Evolutionary conservation across 805 yeast genomes (phyloP).

Genomic region (Naumovozyma dairenensis): DNA sequence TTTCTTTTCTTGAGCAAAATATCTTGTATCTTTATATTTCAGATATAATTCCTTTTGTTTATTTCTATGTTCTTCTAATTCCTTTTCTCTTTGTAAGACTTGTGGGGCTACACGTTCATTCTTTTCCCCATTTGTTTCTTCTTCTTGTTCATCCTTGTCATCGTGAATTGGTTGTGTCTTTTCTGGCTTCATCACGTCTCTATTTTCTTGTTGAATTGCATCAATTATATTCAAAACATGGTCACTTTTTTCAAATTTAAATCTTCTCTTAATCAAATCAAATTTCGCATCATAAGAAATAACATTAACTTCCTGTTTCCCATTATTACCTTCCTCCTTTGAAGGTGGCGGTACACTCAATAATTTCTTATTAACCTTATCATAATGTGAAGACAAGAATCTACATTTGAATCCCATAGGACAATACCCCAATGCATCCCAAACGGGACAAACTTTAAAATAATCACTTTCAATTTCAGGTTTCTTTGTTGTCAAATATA

Average conservation of each 20-base stretch:
- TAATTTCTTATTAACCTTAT: conserved; percentile 32
- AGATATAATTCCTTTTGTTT: conserved; percentile 25
- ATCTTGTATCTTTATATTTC: conserved; percentile 64
- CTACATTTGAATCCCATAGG: conserved; percentile 90
- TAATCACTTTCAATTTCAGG: conserved; percentile 54
- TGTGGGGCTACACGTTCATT: conserved; percentile 7
- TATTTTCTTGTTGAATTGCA: conserved; percentile 35
- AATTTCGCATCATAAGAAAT: conserved; percentile 36
- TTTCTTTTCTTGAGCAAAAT: conserved; percentile 75
- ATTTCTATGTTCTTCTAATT: conserved; percentile 26
- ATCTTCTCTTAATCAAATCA: conserved; percentile 40
- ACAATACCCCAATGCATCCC: conserved; percentile 72
- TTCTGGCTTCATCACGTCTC: conserved; percentile 28
- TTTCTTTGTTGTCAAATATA: conserved; percentile 56
- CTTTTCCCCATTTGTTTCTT: conserved; percentile 3
- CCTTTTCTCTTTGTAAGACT: conserved; percentile 19
- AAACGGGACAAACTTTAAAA: conserved; percentile 63
- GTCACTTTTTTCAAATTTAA: conserved; percentile 48
- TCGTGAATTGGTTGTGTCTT: conserved; percentile 18
- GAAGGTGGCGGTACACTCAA: conserved; percentile 27
- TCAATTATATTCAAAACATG: conserved; percentile 56
- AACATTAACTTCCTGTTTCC: conserved; percentile 55
- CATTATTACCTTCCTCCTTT: conserved; percentile 28
- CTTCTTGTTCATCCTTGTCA: background rate
- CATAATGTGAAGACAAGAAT: conserved; percentile 69